Evolutionary conservation across 169 alveolate species (phyloP).

Genomic region (Eimeria acervulina): DNA sequence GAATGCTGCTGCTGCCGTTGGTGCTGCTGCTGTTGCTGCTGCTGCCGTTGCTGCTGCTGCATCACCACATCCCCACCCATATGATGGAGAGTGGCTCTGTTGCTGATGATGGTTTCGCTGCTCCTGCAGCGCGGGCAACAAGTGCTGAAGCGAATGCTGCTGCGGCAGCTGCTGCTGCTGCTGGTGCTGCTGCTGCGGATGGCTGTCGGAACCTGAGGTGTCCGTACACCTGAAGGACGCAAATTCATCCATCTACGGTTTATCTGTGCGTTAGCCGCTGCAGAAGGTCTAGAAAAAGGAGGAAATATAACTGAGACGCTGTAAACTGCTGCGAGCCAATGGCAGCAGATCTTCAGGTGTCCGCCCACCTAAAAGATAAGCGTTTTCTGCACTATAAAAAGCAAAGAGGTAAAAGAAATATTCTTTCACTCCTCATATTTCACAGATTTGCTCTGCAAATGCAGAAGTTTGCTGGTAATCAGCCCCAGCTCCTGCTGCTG

Average conservation of each 20-base stretch:
- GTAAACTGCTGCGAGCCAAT: not conserved
- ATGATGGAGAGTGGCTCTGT: not conserved
- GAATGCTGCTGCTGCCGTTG: not conserved
- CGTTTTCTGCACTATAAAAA: not conserved
- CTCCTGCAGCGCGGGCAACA: not conserved
- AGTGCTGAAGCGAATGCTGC: not conserved
- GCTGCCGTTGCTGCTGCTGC: conserved; percentile 9
- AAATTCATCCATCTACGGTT: not conserved
- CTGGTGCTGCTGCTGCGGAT: not conserved
- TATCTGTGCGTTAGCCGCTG: not conserved
- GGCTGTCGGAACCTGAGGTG: not conserved
- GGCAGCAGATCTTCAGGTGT: not conserved
- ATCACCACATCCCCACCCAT: not conserved
- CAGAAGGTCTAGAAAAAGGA: not conserved
- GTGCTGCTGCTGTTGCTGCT: not conserved
- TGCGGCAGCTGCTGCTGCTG: conserved; percentile 49
- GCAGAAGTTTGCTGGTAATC: not conserved
- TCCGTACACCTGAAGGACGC: not conserved
- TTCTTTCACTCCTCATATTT: not conserved
- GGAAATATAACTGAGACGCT: not conserved
- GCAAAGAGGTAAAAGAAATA: not conserved
- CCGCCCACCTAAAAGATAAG: not conserved
- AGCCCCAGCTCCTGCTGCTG: not conserved
- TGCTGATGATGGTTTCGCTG: not conserved
- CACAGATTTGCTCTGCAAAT: not conserved